Base-by-base conservation (phyloP, 2,329 filamentous ascomycete genomes). In the Fusarium abutilonis region DNA sequence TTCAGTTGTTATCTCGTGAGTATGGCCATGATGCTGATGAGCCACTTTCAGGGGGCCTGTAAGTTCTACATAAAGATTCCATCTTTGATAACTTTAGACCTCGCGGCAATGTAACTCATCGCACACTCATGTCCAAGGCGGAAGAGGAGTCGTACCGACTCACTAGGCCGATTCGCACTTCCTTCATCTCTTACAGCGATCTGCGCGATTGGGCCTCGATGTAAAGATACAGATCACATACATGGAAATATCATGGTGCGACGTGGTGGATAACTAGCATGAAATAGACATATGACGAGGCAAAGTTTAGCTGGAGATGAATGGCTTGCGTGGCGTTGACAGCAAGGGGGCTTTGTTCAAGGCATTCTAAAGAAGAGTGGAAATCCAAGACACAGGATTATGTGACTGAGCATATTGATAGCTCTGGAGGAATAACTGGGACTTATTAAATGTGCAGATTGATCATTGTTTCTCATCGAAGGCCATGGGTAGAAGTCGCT, bases 281-380 rank as follows among this genome's bases (percentile, higher is more conserved):
- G 41, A 36, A 61, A 45, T 40, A 55, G 60, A 63, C 48, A 63
- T 60, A 26, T 63, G 59, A 63, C 39, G 31, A 34, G 14, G 31
- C 31, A 34, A 26, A 34, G 31, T 34, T 34, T 6, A 41, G 14
- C 26, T 5, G 7, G 32, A 31, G 9, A 17, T 40, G 34, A 32
- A 36, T 35, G 34, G 19, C 50, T 55, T 21, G 28, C 26, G 14
- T 31, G 17, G 43, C 29, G 26, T 35, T 26, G 8, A 15, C 38
- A 31, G 34, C 56, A 61, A 49, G 56, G 60, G 50, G 57, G 41
- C 45, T 61, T 61, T 35, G 47, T 56, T 15, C 19, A 38, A 38
- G 58, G 21, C 29, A 41, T 45, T 38, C 19, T 50, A 46, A 39
- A 36, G 45, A 59, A 17, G 17, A 56, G 42, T 41, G 44, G 53